These are phyloP conservation scores for Wallemia ichthyophaga DNA, from an alignment of 1,284 basidiomycete species.

Conservation along the genomic window DNA sequence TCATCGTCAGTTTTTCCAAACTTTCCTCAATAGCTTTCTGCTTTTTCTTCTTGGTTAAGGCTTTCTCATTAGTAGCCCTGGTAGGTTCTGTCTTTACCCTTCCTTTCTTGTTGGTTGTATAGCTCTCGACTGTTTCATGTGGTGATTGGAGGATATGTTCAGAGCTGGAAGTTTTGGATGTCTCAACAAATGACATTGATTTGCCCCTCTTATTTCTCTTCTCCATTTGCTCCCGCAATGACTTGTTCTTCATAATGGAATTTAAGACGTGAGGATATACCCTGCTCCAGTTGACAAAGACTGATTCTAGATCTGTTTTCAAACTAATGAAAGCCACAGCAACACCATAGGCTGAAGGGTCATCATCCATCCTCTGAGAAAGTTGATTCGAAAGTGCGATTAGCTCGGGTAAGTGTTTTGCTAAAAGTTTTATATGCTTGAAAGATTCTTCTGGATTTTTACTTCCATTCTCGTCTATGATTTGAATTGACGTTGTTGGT, in stretches of 20 bases:
- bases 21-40: background rate
- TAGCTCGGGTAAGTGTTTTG: background rate
- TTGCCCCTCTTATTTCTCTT: background rate
- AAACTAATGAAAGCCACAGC: background rate
- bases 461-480: background rate
- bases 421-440: background rate
- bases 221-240: background rate
- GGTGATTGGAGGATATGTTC: background rate
- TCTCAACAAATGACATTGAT: background rate
- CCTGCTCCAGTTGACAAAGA: background rate
- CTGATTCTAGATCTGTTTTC: background rate
- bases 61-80: background rate
- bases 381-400: background rate
- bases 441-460: background rate
- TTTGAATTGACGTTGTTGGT: background rate
- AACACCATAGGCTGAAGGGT: background rate
- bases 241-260: background rate
- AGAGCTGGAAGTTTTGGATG: background rate
- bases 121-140: background rate
- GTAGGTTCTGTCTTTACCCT: background rate
- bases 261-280: background rate
- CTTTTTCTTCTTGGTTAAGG: background rate
- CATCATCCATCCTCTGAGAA: background rate
- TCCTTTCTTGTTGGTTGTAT: background rate
- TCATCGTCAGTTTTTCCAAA: background rate